Conservation (phyloP, 2,329 filamentous ascomycete species). For the Cephalotrichum gorgonifer region DNA sequence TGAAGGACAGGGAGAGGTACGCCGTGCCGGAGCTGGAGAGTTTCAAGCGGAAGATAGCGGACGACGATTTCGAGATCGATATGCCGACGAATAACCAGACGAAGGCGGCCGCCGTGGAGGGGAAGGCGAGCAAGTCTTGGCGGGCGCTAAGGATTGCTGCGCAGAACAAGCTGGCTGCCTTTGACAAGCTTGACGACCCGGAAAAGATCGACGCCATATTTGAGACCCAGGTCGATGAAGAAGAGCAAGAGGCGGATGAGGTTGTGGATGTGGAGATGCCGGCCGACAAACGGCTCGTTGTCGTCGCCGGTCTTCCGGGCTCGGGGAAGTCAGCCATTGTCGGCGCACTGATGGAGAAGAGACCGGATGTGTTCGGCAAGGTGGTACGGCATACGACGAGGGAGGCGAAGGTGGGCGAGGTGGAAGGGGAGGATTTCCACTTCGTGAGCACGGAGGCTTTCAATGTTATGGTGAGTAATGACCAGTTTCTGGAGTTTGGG, state of each 20-base stretch:
- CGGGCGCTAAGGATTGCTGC: conserved; percentile 74
- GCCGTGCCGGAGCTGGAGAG: conserved; percentile 57
- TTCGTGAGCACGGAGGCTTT: conserved; percentile 48
- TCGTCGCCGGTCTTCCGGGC: conserved; percentile 56
- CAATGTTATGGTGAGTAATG: conserved; percentile 47
- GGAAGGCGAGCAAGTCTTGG: conserved; percentile 86
- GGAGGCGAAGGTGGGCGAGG: conserved; percentile 35
- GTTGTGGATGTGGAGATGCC: conserved; percentile 27
- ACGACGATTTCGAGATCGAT: conserved; percentile 77
- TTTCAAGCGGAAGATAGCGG: conserved; percentile 64
- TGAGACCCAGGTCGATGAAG: conserved; percentile 25
- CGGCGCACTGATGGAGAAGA: conserved; percentile 50
- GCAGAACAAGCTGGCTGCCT: conserved; percentile 60
- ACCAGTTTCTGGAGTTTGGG: conserved; percentile 47
- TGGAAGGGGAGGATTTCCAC: conserved; percentile 36
- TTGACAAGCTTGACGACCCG: conserved; percentile 81
- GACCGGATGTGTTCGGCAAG: conserved; percentile 53
- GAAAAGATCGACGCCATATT: conserved; percentile 57
- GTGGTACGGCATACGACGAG: conserved; percentile 47
- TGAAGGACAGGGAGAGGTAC: conserved; percentile 58
- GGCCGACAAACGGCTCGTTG: conserved; percentile 42
- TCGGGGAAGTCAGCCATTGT: conserved; percentile 55
- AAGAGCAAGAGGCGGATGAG: conserved; percentile 22
- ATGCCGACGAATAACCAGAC: conserved; percentile 59
- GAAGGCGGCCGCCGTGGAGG: conserved; percentile 46